phyloP scores from a whole-genome alignment of 2,329 filamentous ascomycete species.

The Thyridium curvatum region DNA sequence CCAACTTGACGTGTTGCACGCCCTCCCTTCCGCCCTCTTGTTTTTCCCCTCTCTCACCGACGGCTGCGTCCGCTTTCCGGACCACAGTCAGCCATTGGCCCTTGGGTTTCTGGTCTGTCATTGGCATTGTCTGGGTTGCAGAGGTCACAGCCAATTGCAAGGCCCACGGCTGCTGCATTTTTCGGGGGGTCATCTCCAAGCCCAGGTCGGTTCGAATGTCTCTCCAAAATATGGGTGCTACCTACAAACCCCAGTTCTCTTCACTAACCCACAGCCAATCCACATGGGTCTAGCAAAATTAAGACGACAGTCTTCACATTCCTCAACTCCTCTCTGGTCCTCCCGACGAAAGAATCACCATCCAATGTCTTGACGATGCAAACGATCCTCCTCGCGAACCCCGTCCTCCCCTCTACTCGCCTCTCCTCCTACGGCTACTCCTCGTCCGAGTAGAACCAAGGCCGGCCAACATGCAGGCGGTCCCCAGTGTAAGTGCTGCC shows the following conservation, averaged over 20 bases:
- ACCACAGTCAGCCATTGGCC: not conserved
- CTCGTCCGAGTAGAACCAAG: conserved; percentile 9
- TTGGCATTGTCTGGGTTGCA: not conserved
- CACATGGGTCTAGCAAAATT: conserved; percentile 8
- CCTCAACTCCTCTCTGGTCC: conserved; percentile 1
- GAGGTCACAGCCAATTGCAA: too few species aligned
- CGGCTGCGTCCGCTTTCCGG: not conserved
- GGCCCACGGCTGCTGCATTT: too few species aligned
- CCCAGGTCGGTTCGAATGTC: too few species aligned
- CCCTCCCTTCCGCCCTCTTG: too few species aligned
- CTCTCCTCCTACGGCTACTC: conserved; percentile 19
- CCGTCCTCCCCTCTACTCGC: conserved; percentile 21
- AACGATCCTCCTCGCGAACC: conserved; percentile 23
- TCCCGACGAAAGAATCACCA: conserved; percentile 4
- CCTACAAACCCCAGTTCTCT: conserved; percentile 2
- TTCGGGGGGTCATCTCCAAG: too few species aligned
- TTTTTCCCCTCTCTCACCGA: too few species aligned
- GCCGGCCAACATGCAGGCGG: conserved; percentile 28
- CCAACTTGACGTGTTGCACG: too few species aligned
- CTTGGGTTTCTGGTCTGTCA: not conserved
- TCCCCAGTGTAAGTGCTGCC: conserved; percentile 39
- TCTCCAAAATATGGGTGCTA: conserved; percentile 3
- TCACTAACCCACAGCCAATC: conserved; percentile 10
- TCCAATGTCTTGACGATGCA: conserved; percentile 30
- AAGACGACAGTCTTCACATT: conserved; percentile 2